Percentiles rank a stretch among this genome's conserved stretches.
Evolutionary conservation across 805 yeast species (phyloP).

Genomic region (Maudiozyma bulderi): DNA sequence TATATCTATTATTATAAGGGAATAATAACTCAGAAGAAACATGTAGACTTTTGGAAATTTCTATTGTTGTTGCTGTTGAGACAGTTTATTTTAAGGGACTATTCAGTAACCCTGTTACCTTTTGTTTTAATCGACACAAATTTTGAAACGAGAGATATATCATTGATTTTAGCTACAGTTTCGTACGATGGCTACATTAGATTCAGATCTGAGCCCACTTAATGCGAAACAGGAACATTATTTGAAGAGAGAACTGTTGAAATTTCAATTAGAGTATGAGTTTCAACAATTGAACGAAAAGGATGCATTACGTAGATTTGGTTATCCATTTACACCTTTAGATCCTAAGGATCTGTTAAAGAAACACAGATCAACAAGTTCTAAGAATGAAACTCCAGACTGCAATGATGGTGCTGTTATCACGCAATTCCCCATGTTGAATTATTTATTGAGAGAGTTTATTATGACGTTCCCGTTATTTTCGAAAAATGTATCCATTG

Average conservation of each 20-base stretch:
- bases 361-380: background rate
- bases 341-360: conserved; percentile 31
- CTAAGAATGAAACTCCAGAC: background rate
- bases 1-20: too few relatives aligned
- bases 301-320: conserved; percentile 57
- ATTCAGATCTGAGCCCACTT: conserved; percentile 14
- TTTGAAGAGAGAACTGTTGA: conserved; percentile 71
- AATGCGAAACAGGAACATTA: conserved; percentile 74
- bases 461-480: conserved; percentile 71
- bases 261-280: conserved; percentile 53
- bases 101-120: too few relatives aligned
- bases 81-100: too few relatives aligned
- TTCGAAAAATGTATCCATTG: conserved; percentile 31
- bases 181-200: background rate
- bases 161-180: too few relatives aligned
- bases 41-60: too few relatives aligned
- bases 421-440: conserved; percentile 53
- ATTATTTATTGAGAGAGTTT: conserved; percentile 55
- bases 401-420: background rate
- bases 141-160: too few relatives aligned
- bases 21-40: too few relatives aligned
- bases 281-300: conserved; percentile 49
- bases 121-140: too few relatives aligned
- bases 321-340: conserved; percentile 57
- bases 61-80: too few relatives aligned